These are phyloP conservation scores for Hymenotorrendiella dingleyae DNA, from an alignment of 2,329 filamentous ascomycete genomes.

Conservation along the genomic window DNA sequence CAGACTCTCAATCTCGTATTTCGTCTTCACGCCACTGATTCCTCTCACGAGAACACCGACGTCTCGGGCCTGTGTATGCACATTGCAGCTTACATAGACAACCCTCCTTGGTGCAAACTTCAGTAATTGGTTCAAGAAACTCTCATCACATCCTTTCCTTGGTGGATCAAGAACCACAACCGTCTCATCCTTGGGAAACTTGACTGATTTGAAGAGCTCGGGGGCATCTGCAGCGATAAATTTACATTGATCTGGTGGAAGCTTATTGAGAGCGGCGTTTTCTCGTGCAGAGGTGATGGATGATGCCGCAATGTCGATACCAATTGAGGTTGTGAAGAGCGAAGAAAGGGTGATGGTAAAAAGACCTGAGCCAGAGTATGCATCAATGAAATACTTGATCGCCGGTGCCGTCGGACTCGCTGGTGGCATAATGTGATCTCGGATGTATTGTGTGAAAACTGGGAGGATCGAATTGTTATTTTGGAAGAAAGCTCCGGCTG, in stretches of 20 bases:
- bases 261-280: conserved; percentile 73
- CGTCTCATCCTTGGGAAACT: conserved; percentile 72
- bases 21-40: conserved; percentile 38
- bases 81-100: conserved; percentile 95
- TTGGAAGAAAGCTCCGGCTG: conserved; percentile 93
- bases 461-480: conserved; percentile 99
- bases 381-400: conserved; percentile 89
- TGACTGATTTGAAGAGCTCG: conserved; percentile 71
- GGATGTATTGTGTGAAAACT: conserved; percentile 79
- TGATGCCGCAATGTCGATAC: conserved; percentile 80
- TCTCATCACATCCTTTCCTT: conserved; percentile 84
- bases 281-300: conserved; percentile 72
- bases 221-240: conserved; percentile 89
- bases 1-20: conserved; percentile 85
- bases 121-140: conserved; percentile 77
- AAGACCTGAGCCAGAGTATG: conserved; percentile 93
- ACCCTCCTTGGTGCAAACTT: conserved; percentile 71
- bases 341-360: conserved; percentile 91
- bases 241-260: conserved; percentile 60
- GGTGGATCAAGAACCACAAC: conserved; percentile 96
- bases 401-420: conserved; percentile 30
- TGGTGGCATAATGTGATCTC: conserved; percentile 64
- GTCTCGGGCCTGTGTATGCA: conserved; percentile 93
- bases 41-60: conserved; percentile 82
- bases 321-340: conserved; percentile 76